Conservation (phyloP, 2,329 filamentous ascomycete genomes). For the Pseudogymnoascus verrucosus region DNA sequence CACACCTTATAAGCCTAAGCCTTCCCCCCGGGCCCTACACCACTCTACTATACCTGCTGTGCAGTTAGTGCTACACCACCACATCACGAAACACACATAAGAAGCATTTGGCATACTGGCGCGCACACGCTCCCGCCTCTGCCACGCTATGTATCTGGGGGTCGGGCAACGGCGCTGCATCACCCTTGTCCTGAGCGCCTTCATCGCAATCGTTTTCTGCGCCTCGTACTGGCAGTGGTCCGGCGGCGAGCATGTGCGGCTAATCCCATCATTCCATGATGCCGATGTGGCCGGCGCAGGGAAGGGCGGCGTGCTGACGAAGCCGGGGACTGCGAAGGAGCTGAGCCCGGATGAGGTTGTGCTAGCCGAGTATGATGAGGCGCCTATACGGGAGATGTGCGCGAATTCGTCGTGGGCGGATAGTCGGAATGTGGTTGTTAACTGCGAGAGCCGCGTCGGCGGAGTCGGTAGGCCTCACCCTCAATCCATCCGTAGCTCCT, state of each 20-base stretch:
- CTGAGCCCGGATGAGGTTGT: not conserved
- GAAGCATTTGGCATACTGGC: not conserved
- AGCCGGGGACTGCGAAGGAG: not conserved
- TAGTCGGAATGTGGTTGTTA: not conserved
- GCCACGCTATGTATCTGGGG: not conserved
- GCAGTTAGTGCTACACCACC: not conserved
- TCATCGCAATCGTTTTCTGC: not conserved
- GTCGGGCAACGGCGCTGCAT: not conserved
- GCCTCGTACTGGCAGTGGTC: not conserved
- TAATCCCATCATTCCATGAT: not conserved
- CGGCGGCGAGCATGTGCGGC: not conserved
- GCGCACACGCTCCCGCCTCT: not conserved
- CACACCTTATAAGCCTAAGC: not conserved
- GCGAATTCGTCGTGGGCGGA: not conserved
- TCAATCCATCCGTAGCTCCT: not conserved
- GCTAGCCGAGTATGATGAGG: not conserved
- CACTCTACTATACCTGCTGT: not conserved
- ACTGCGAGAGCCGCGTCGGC: not conserved
- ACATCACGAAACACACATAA: not conserved
- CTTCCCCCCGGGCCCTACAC: not conserved
- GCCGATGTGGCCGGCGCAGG: not conserved
- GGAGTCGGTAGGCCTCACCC: not conserved
- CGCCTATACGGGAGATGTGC: not conserved
- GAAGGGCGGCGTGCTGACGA: not conserved
- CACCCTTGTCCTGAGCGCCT: not conserved